Evolutionary conservation across 352 stramenopile genomes (phyloP), one percentile per base, ranked within the genome.

Genomic region (Globisporangium parvum): DNA sequence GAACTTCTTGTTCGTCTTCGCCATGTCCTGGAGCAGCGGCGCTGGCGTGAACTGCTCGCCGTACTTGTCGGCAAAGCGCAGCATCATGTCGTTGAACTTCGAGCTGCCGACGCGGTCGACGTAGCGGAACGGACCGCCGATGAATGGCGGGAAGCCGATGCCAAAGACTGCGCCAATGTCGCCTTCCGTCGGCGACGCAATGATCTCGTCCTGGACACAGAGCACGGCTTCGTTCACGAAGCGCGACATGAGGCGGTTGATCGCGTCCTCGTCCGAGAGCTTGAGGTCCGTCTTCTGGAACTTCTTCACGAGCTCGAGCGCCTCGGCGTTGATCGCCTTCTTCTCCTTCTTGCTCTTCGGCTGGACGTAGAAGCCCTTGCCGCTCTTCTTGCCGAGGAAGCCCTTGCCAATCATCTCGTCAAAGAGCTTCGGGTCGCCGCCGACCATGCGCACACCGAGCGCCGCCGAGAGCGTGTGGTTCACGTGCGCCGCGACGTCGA

Each of bases 81-180:
- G 89, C 91, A 99, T 98, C 79, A 93, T 96, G 66, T 98, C 94
- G 50, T 96, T 95, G 67, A 96, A 98, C 66, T 97, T 95, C 48
- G 82, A 66, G 60, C 87, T 95, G 55, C 96, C 97, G 23, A 98
- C 62, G 57, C 82, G 77, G 78, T 99, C 97, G 18, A 99, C 74
- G 59, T 98, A 95, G 44, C 94, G 84, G 89, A 99, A 99, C 24
- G 96, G 96, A 26, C 97, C 97, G 14, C 97, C 97, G 45, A 96
- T 89, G 83, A 99, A 99, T 45, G 96, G 96, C 33, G 95, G 93
- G 75, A 99, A 99, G 55, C 97, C 97, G 58, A 98, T 98, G 62
- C 97, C 97, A 72, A 99, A 99, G 20, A 99, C 95, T n/a, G 97
- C 82, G 45, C 96, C 97, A 71, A 99, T 98, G 75, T 99, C 96